Evolutionary conservation across 495 filamentous ascomycete genomes (phyloP).

Genomic region (Schizothecium vesticola): DNA sequence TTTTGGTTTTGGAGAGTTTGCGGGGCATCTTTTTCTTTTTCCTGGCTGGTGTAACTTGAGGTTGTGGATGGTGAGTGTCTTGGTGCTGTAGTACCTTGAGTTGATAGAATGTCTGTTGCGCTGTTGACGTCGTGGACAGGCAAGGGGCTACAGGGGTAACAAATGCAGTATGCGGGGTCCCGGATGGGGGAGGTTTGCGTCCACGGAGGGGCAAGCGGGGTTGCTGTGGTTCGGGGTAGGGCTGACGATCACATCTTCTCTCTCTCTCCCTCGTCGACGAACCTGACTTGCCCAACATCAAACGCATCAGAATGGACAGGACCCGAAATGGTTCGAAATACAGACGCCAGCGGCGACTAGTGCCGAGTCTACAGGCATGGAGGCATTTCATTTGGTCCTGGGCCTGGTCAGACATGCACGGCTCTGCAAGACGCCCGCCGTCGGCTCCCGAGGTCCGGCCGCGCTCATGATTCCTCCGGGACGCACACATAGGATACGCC

Average conservation of each 20-base stretch:
- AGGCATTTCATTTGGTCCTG: background rate
- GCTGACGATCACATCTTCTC: background rate
- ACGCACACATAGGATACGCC: background rate
- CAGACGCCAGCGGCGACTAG: background rate
- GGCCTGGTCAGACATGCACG: background rate
- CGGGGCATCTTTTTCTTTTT: conserved; percentile 38
- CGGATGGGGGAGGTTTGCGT: background rate
- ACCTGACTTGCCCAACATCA: background rate
- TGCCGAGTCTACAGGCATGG: background rate
- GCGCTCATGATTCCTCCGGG: background rate
- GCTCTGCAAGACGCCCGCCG: background rate
- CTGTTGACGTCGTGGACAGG: background rate
- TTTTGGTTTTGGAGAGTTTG: conserved; percentile 42
- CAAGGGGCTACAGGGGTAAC: background rate
- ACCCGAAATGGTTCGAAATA: background rate
- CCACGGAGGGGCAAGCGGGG: background rate
- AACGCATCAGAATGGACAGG: background rate
- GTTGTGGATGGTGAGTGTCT: background rate
- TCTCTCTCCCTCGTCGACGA: background rate
- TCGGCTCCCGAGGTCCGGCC: background rate
- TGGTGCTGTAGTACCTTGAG: background rate
- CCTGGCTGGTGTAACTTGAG: background rate
- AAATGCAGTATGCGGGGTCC: background rate
- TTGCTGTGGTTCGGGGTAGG: background rate
- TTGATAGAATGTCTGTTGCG: background rate